These are phyloP conservation scores for Metschnikowia drakensbergensis DNA, from an alignment of 805 yeast genomes.

Conservation along the genomic window DNA sequence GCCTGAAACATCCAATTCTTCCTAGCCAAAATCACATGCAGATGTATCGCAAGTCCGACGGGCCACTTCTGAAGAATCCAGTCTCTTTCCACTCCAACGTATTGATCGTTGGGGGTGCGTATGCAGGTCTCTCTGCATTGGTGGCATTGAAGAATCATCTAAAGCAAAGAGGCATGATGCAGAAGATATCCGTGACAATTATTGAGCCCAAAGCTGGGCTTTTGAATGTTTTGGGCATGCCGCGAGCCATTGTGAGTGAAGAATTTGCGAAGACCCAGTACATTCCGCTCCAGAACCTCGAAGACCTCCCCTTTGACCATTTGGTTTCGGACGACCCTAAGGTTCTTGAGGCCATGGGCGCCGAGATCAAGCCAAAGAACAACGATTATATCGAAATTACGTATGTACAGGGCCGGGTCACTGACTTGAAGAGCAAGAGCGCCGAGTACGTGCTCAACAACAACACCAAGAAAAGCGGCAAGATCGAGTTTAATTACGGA, in stretches of 20 bases:
- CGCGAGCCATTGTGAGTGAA: slow-evolving; percentile 35
- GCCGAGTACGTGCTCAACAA: slow-evolving; percentile 27
- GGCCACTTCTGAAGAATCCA: slow-evolving; percentile 9
- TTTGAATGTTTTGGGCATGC: slow-evolving; percentile 38
- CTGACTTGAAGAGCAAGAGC: slow-evolving; percentile 21
- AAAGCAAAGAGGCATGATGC: slow-evolving; percentile 12
- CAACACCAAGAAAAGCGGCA: slow-evolving; percentile 15
- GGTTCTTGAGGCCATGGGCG: slow-evolving; percentile 16
- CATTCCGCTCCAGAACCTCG: slow-evolving; percentile 29
- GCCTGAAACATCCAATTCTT: too few species aligned
- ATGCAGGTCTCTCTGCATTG: slow-evolving; percentile 38
- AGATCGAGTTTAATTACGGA: slow-evolving; percentile 42
- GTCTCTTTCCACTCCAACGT: slow-evolving; percentile 30
- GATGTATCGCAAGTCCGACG: slow-evolving; percentile 8
- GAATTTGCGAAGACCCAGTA: slow-evolving; percentile 39
- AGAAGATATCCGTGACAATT: slow-evolving; percentile 29
- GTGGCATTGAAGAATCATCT: slow-evolving; percentile 28
- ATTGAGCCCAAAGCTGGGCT: slow-evolving; percentile 41
- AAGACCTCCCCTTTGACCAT: slow-evolving; percentile 27
- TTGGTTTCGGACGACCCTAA: slow-evolving; percentile 24
- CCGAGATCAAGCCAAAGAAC: slow-evolving; percentile 11
- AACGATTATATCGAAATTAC: slow-evolving; percentile 15
- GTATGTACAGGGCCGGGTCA: slow-evolving; percentile 34
- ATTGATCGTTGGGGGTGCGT: slow-evolving; percentile 41
- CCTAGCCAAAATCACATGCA: neutral